phyloP scores from a whole-genome alignment of 352 stramenopile species.

The Blastocystis sp. region DNA sequence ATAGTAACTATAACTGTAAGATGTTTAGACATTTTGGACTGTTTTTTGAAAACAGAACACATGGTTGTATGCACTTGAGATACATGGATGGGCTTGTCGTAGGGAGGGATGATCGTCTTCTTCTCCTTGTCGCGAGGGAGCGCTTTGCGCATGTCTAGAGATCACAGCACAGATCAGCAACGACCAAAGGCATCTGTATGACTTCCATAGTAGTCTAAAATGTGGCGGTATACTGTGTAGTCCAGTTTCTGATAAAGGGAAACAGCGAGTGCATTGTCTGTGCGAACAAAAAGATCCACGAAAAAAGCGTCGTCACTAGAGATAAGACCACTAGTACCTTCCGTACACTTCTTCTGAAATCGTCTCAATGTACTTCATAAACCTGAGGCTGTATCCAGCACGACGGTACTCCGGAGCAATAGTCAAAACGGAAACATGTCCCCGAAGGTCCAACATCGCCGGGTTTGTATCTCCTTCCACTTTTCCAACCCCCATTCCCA shows the following conservation, averaged over 20 bases:
- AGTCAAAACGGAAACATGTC: constrained; percentile 57
- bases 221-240: constrained; percentile 53
- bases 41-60: constrained; percentile 20
- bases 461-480: constrained; percentile 29
- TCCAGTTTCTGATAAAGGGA: constrained; percentile 45
- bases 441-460: constrained; percentile 21
- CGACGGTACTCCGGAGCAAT: constrained; percentile 60
- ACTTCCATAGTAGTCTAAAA: constrained; percentile 38
- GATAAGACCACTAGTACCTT: background rate
- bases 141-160: constrained; percentile 54
- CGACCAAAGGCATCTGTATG: constrained; percentile 47
- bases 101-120: constrained; percentile 45
- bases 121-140: constrained; percentile 29
- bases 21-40: background rate
- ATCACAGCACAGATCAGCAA: background rate
- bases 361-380: constrained; percentile 56
- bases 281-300: constrained; percentile 52
- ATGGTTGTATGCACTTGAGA: constrained; percentile 33
- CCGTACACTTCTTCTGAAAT: constrained; percentile 41
- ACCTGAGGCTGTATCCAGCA: background rate
- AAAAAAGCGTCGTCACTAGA: constrained; percentile 58
- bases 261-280: constrained; percentile 37
- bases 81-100: constrained; percentile 53
- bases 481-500: constrained; percentile 45
- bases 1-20: background rate